Base-by-base conservation (phyloP, 495 filamentous ascomycete genomes). In the Penicillium herquei region DNA sequence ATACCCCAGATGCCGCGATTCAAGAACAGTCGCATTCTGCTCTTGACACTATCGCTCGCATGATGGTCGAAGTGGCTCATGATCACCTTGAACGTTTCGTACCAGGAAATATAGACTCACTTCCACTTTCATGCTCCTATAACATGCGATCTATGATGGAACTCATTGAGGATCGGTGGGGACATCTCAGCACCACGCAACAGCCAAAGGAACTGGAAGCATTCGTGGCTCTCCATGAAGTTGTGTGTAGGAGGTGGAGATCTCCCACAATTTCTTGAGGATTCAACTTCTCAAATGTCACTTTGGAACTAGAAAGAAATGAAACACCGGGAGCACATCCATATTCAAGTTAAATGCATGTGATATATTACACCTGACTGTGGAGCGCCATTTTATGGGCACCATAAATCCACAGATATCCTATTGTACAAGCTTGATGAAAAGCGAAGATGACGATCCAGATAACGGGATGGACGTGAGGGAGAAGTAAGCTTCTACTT, bases 131-230 rank as follows among this genome's bases (percentile, higher is more conserved):
- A 12, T 50, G 39, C 18, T 50, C 53, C 7, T 50, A 49, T 18
- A 50, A 56, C 31, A 55, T 56, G 45, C 52, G 52, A 6, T 39
- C 44, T 32, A 49, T 49, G 35, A 35, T 42, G 52, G 35, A 55
- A 6, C 37, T 56, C 0, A 34, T 50, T 14, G 17, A 35, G 16
- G 33, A 56, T 21, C 39, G 14, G 7, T 39, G 21, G 44, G 9
- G 34, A 16, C 9, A 42, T 13, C 14, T 47, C n/a, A 41, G 14
- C n/a, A 35, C 26, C 12, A 16, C 49, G 2, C 3, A 35, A 3
- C 37, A 21, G 2, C 35, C n/a, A 17, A 18, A 32, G 9, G 34
- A n/a, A n/a, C 17, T 32, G 9, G 44, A 47, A 31, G 34, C 17
- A 12, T 41, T 47, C 18, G 45, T 35, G 44, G 35, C 33, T 11